Evolutionary conservation across 352 stramenopile genomes (phyloP).

Genomic region (Phytophthora hybrid): DNA sequence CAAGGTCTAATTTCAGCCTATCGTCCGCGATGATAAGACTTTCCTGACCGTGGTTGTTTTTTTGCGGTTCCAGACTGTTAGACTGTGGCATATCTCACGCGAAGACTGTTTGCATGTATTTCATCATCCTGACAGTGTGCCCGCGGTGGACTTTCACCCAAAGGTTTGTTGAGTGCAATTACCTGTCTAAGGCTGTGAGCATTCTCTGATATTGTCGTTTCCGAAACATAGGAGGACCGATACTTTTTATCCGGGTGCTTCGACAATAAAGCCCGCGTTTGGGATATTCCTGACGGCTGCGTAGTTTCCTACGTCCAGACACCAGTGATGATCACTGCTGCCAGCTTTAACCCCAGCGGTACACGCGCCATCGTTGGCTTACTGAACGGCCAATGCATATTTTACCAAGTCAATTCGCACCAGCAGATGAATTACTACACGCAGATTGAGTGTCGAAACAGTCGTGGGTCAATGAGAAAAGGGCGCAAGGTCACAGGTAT

Average conservation of each 20-base stretch:
- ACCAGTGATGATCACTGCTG: constrained; percentile 89
- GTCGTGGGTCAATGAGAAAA: constrained; percentile 85
- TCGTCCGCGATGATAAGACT: neutral
- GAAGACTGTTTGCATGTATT: constrained; percentile 91
- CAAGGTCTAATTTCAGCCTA: constrained; percentile 57
- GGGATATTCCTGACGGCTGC: constrained; percentile 90
- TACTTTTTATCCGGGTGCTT: constrained; percentile 93
- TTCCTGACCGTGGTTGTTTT: constrained; percentile 13
- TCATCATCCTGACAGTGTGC: constrained; percentile 89
- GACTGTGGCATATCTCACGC: constrained; percentile 90
- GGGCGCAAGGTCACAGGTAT: constrained; percentile 92
- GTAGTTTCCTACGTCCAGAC: constrained; percentile 92
- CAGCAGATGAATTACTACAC: constrained; percentile 93
- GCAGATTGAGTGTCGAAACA: constrained; percentile 94
- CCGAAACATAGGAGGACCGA: constrained; percentile 71
- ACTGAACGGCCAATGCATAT: constrained; percentile 89
- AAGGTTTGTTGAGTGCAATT: constrained; percentile 45
- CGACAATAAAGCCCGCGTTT: constrained; percentile 92
- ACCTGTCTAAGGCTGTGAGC: neutral
- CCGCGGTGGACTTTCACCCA: constrained; percentile 91
- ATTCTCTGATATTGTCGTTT: constrained; percentile 1
- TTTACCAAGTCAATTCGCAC: constrained; percentile 91
- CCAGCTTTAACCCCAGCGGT: constrained; percentile 90
- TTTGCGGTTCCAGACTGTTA: constrained; percentile 62
- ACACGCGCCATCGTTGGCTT: constrained; percentile 85